Percentiles rank a stretch among this genome's conserved stretches.
Conservation (phyloP, 257 asterid species). For the Ilex aquifolium region DNA sequence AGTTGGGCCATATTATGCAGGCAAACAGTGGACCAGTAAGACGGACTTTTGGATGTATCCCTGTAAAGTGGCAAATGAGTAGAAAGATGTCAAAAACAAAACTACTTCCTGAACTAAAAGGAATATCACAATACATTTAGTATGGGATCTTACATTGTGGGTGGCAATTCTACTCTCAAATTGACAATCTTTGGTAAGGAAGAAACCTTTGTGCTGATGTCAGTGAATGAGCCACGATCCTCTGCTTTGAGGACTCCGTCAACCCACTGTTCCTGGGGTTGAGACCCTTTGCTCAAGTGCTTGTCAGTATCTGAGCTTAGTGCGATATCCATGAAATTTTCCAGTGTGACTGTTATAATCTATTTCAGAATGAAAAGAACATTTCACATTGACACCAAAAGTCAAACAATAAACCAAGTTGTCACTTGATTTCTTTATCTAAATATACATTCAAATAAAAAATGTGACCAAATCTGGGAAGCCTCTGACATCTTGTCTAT, state of each 20-base stretch:
- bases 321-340: slow-evolving; percentile 32
- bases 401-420: not conserved
- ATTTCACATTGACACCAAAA: slow-evolving; percentile 5
- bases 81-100: slow-evolving; percentile 8
- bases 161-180: slow-evolving; percentile 20
- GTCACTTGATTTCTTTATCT: not conserved
- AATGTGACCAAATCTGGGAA: not conserved
- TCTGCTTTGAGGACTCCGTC: slow-evolving; percentile 28
- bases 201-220: slow-evolving; percentile 26
- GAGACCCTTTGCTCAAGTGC: slow-evolving; percentile 11
- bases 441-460: no score
- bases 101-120: not conserved
- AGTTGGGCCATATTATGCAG: slow-evolving; percentile 34
- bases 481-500: not conserved
- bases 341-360: slow-evolving; percentile 46
- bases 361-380: slow-evolving; percentile 17
- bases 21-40: slow-evolving; percentile 44
- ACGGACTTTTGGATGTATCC: slow-evolving; percentile 35
- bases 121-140: not conserved
- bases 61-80: slow-evolving; percentile 17
- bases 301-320: slow-evolving; percentile 18
- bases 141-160: slow-evolving; percentile 27
- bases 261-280: slow-evolving; percentile 19
- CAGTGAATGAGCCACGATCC: slow-evolving; percentile 26
- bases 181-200: slow-evolving; percentile 19